Evolutionary conservation across 2,329 filamentous ascomycete genomes (phyloP), one percentile per base, ranked within the genome.

Genomic region (Biscogniauxia sp.): DNA sequence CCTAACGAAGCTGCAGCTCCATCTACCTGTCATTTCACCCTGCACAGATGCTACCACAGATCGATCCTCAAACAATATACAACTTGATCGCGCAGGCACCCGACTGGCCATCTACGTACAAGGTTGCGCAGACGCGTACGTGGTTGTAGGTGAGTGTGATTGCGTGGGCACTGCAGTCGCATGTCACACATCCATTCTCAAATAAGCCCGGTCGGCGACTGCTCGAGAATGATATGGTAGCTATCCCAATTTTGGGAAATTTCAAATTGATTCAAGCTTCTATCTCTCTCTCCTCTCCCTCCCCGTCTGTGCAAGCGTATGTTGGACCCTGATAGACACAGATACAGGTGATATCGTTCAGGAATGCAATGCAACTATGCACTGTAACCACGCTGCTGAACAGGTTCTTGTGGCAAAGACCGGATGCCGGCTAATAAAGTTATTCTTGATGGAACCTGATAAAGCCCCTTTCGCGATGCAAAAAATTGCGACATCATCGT

Each of bases 301-400:
- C 28, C 11, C 28, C 28, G 3, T 32, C 11, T 32, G 28, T 32
- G 28, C 9, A 50, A 17, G 17, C 9, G 17, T 50, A 13, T 20
- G 45, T 25, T 51, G 23, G 52, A 28, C 52, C 52, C 52, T 54
- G 26, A 19, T 17, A 32, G 52, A 19, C 13, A 54, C 7, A 32
- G 19, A 53, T 53, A 23, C 11, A 32, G 37, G 37, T 45, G 37
- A 45, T 45, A 45, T 45, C 15, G 20, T 50, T 17, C 6, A 23
- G 32, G 54, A 7, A 49, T 56, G 54, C 54, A 20, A 37, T 56
- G 41, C 20, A 23, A 56, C 54, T 6, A 49, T 51, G 54, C 54
- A 26, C 23, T 56, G 54, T 41, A 26, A 56, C 54, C 54, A 45
- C 37, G 37, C 37, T 45, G 37, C 37, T 45, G 37, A 45, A 45